Percentiles rank a stretch among this genome's conserved stretches.
Evolutionary conservation across 225 moss, liverwort and hornwort species (phyloP).

Genomic region (Bryum argenteum): DNA sequence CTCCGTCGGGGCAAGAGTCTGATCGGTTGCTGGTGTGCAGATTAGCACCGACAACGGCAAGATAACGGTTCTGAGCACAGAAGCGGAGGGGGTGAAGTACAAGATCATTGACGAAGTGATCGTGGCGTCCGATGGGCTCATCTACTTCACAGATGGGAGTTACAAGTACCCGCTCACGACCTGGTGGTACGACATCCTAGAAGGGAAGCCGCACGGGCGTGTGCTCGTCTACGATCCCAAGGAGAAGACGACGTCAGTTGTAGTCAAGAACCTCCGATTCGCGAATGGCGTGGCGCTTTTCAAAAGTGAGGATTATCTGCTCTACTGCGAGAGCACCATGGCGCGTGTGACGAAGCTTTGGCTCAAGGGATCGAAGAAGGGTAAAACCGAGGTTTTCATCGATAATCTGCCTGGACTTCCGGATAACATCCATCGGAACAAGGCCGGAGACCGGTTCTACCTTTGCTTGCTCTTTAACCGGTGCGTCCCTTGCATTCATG

Average conservation of each 20-base stretch:
- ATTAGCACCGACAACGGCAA: conserved; percentile 10
- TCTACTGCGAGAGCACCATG: conserved; percentile 36
- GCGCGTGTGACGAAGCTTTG: conserved; percentile 1
- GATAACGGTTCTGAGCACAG: conserved; percentile 34
- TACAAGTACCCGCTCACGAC: conserved; percentile 26
- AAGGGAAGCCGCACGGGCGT: conserved; percentile 52
- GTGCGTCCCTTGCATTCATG: not conserved
- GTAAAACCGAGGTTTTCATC: conserved; percentile 48
- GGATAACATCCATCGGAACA: conserved; percentile 52
- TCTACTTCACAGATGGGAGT: conserved; percentile 56
- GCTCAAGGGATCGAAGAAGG: conserved; percentile 33
- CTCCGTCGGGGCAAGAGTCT: too few relatives aligned
- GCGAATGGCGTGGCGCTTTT: conserved; percentile 63
- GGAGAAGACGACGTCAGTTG: conserved; percentile 35
- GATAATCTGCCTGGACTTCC: conserved; percentile 46
- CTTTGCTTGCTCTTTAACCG: not conserved
- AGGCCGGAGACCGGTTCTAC: conserved; percentile 40
- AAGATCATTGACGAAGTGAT: conserved; percentile 41
- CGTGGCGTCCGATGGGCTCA: conserved; percentile 42
- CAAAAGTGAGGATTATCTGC: conserved; percentile 38
- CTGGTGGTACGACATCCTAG: conserved; percentile 21
- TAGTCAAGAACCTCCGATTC: conserved; percentile 40
- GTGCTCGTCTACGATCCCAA: conserved; percentile 54
- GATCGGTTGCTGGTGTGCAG: not conserved
- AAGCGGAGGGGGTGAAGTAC: conserved; percentile 46